A percentile compares a stretch with the other conserved stretches of the same genome.
phyloP scores from a whole-genome alignment of 768 basidiomycete species.

The Astraeus odoratus region DNA sequence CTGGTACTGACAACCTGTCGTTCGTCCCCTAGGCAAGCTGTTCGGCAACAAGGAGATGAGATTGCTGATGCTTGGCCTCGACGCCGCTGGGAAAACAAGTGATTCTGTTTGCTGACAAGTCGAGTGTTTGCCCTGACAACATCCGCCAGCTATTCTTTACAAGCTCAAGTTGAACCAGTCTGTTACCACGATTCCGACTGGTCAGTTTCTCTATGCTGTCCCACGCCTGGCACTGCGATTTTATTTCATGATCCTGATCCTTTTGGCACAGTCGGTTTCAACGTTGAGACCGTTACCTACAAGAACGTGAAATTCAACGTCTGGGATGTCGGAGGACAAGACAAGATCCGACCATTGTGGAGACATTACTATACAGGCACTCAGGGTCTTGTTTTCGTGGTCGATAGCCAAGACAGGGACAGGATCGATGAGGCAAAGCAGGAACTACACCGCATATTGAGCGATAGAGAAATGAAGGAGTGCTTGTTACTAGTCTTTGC shows the following conservation, averaged over 20 bases:
- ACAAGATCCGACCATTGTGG: constrained; percentile 98
- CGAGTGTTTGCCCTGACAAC: not conserved
- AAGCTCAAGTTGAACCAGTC: constrained; percentile 99
- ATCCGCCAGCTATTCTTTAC: constrained; percentile 84
- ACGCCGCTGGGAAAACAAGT: constrained; percentile 99
- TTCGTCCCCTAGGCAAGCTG: constrained; percentile 70
- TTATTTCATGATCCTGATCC: constrained; percentile 6
- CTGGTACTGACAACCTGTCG: constrained; percentile 5
- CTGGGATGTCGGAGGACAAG: constrained; percentile 99
- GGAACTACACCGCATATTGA: constrained; percentile 92
- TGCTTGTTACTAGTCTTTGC: constrained; percentile 97
- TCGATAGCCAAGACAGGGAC: constrained; percentile 93
- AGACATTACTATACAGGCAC: constrained; percentile 99
- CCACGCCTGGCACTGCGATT: no score
- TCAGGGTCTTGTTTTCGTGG: constrained; percentile 96
- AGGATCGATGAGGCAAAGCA: constrained; percentile 95
- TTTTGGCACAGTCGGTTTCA: constrained; percentile 76
- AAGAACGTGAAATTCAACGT: constrained; percentile 96
- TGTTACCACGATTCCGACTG: constrained; percentile 97
- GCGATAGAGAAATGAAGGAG: constrained; percentile 97
- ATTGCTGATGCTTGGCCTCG: constrained; percentile 92
- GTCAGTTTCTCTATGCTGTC: constrained; percentile 31
- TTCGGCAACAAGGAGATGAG: constrained; percentile 99
- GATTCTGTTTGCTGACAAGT: constrained; percentile 25
- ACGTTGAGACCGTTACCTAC: constrained; percentile 98